A percentile compares a stretch with the other conserved stretches of the same genome.
phyloP scores from a whole-genome alignment of 2,329 filamentous ascomycete genomes.

The Aspergillus amoenus region DNA sequence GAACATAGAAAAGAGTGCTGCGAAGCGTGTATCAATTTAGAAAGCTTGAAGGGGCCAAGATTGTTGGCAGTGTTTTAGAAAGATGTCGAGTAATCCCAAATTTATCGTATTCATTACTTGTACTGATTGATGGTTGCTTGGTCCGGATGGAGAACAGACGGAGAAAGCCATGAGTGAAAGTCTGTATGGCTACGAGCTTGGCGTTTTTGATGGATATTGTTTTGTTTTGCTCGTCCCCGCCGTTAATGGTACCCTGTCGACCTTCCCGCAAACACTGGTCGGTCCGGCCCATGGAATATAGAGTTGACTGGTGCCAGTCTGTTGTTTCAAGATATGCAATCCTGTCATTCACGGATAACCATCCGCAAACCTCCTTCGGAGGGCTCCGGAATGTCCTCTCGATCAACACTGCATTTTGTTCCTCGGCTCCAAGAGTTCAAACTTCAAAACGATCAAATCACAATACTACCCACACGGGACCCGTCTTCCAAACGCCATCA shows the following conservation, averaged over 20 bases:
- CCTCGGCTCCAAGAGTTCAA: neutral
- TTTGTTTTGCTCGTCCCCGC: neutral
- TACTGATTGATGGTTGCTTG: slow-evolving; percentile 9
- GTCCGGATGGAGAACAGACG: slow-evolving; percentile 5
- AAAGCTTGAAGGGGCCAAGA: neutral
- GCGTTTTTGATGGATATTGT: neutral
- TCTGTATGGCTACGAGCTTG: neutral
- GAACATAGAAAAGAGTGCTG: neutral
- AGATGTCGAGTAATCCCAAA: neutral
- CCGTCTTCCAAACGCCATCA: neutral
- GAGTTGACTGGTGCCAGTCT: neutral
- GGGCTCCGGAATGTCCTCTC: neutral
- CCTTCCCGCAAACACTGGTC: neutral
- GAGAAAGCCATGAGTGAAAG: neutral
- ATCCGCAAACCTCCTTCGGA: neutral
- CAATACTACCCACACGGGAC: neutral
- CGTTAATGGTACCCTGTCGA: neutral
- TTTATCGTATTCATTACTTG: neutral
- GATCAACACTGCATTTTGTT: neutral
- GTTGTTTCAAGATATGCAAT: slow-evolving; percentile 3
- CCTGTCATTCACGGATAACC: neutral
- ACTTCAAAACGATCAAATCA: too few species aligned
- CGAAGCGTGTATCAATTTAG: neutral
- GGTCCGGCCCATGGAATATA: neutral
- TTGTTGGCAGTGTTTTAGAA: neutral